phyloP scores from a whole-genome alignment of 169 alveolate genomes.

The Plasmodium ovale region DNA sequence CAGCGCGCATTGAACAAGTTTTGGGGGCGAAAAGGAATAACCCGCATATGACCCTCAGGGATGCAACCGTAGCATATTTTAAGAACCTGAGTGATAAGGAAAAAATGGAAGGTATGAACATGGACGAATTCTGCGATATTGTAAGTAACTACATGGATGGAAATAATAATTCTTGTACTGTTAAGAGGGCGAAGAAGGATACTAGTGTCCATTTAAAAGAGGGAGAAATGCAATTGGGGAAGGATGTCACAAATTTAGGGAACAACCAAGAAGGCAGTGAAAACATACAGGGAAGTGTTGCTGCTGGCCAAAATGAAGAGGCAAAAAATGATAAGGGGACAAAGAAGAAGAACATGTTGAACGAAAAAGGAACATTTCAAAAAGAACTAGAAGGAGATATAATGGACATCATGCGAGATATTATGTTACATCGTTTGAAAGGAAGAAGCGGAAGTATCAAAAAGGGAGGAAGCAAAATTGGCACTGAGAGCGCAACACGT shows the following conservation, averaged over 20 bases:
- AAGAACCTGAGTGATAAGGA: background rate
- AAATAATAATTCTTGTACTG: background rate
- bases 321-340: background rate
- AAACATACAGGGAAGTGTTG: background rate
- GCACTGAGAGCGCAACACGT: too few relatives aligned
- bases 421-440: conserved; percentile 18
- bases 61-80: background rate
- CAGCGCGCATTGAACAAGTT: background rate
- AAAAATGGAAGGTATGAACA: background rate
- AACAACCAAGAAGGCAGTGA: background rate
- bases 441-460: conserved; percentile 18
- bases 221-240: background rate
- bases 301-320: background rate
- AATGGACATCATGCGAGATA: background rate
- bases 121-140: background rate
- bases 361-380: background rate
- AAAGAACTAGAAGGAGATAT: background rate
- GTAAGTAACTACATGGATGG: conserved; percentile 7
- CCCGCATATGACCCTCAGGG: background rate
- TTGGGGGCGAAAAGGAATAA: background rate
- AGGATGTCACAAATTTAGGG: background rate
- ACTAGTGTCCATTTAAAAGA: background rate
- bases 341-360: background rate
- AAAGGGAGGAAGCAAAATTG: too few relatives aligned
- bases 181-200: background rate